Base-by-base conservation (phyloP, 306 rosid genomes). In the Fragaria vesca region DNA sequence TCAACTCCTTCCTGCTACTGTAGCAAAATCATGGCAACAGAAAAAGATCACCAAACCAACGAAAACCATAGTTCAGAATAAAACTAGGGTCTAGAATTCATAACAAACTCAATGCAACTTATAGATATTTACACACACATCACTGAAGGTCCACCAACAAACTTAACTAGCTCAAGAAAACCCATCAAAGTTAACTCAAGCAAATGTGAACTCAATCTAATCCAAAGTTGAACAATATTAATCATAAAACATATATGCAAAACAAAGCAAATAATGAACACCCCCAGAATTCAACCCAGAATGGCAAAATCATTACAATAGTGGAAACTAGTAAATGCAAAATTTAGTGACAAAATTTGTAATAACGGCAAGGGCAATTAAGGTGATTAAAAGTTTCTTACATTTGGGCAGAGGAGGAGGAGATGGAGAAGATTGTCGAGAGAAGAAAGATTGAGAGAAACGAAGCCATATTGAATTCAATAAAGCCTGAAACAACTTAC, bases 1-100 rank as follows among this genome's bases (percentile, higher is more conserved):
- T 86, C 8, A 94, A 81, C 81, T 87, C 90, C 85, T 94, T 94
- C 62, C 94, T 82, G 76, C 87, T 86, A 77, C 87, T 84, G 76
- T 76, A 72, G 17, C 79, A 76, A 87, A 74, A 57, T 24, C 40
- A 28, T 48, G 24, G 66, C 51, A 54, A 54, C 20, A 32, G 8
- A 76, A 21, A 81, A 55, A 38, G n/a, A 72, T 66, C 34, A 82
- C 42, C 42, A 38, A 5, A 38, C 42, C 42, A 38, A 18, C 26
- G 5, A 46, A n/a, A 52, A 65, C 12, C 13, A 50, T 0, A 34
- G 32, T 21, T 47, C 32, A 32, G 13, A 50, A 0, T 0, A 30
- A 11, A 67, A 66, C 45, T 52, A 51, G 21, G 2, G 2, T 51
- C 57, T 1, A 51, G 0, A 52, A n/a, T 57, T 57, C 63, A 6